Evolutionary conservation across 2,329 filamentous ascomycete species (phyloP), one percentile per base, ranked within the genome.

Genomic region (Sarocladium oryzae): DNA sequence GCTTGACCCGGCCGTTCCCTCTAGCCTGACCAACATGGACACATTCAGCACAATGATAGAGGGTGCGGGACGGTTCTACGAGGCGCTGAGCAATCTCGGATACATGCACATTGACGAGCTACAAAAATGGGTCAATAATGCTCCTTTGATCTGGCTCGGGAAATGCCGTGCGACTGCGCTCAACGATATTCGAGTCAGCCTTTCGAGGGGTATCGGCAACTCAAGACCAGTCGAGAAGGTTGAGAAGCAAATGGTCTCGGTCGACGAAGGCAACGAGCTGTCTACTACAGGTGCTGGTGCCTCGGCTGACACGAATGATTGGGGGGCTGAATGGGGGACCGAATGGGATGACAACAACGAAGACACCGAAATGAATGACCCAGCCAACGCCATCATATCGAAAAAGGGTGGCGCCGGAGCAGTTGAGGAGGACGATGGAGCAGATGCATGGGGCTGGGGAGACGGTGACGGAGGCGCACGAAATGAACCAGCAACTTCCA

Each of bases 141-240:
- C 89, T 1, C 88, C 90, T 0, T 82, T 82, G 52, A 84, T 89
- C 23, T 99, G 93, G 93, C 77, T 97, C 13, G 81, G 81, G 2
- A 92, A 89, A 63, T 86, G 90, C 57, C 83, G 88, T 60, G 90
- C 95, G 60, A 82, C 78, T 30, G 84, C 89, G 0, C 76, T 99
- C 21, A 85, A 91, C 55, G 77, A 79, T 30, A 82, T 95, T 11
- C 82, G 93, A 21, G 78, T 70, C 18, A 79, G 85, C 41, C 75
- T 96, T 2, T 76, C 82, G 3, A 71, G 72, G 49, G 88, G 86
- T 1, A 77, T 92, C 35, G 84, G 84, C 8, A 68, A 75, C 23
- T 77, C 84, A 13, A 86, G 81, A 57, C 75, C 78, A 41, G 90
- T 95, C 1, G 90, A 96, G 65, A 82, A 87, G 59, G 75, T 95